phyloP scores from a whole-genome alignment of 1,139 yeast species.

The Suhomyces anneliseae region DNA sequence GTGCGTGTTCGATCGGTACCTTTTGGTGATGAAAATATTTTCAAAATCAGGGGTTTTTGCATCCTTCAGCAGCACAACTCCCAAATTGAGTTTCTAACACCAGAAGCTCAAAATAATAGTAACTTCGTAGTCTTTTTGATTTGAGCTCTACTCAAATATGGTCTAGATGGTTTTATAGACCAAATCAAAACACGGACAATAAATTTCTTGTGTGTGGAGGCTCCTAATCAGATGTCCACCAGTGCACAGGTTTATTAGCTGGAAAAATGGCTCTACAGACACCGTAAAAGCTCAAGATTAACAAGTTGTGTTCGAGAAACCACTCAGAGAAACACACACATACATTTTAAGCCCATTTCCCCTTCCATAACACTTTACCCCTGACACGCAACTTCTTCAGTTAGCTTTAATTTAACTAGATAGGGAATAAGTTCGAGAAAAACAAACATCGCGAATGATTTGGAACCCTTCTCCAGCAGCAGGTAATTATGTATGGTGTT shows the following conservation, averaged over 20 bases:
- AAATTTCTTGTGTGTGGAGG: not conserved
- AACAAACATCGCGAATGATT: conserved; percentile 1
- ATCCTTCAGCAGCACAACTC: not conserved
- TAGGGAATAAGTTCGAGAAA: not conserved
- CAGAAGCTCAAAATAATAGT: too few species aligned
- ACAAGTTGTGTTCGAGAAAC: too few species aligned
- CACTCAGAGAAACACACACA: too few species aligned
- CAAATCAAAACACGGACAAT: not conserved
- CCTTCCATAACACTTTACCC: too few species aligned
- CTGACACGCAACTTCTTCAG: too few species aligned
- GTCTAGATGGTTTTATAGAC: too few species aligned
- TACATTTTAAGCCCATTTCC: too few species aligned
- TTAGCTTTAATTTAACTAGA: not conserved
- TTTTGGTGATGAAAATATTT: not conserved
- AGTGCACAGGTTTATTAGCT: not conserved
- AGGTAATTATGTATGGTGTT: not conserved
- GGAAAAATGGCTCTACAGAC: too few species aligned
- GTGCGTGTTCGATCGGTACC: not conserved
- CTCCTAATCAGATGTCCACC: not conserved
- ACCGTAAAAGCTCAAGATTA: too few species aligned
- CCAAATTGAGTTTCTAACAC: not conserved
- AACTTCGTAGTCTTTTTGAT: too few species aligned
- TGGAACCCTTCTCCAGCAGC: not conserved
- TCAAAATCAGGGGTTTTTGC: not conserved
- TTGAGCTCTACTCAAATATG: too few species aligned